Base-by-base conservation (phyloP, 225 moss, liverwort and hornwort species). In the Anthoceros angustus region DNA sequence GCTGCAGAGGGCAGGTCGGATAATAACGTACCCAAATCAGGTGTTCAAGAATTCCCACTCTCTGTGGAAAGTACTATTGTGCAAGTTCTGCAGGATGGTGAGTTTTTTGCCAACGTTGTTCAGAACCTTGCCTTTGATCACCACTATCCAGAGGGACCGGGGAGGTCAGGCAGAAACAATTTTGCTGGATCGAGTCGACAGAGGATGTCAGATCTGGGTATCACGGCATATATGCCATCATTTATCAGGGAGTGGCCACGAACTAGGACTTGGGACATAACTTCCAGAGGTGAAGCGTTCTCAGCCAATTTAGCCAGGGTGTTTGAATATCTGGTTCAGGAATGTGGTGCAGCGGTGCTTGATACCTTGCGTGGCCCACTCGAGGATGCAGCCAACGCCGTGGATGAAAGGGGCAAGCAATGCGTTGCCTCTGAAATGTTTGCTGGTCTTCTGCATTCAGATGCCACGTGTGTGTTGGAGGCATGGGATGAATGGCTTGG, bases 211-310 rank as follows among this genome's bases (percentile, higher is more conserved):
- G 98, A 99, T 71, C 67, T 99, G 5, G 98, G 87, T 46, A 73
- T 99, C 39, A 92, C 92, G 67, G 86, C 92, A 66, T 77, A 92
- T 24, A 82, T 99, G 67, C 92, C 98, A 67, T 84, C 92, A 46
- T 99, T 99, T 26, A 86, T 88, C 69, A 82, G 92, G 67, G 98
- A 99, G 72, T 99, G 98, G 98, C 98, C 98, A 40, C 81, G 89
- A 72, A 89, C 92, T 70, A 84, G 88, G 67, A 87, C 86, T 41
- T 99, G 98, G 98, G 89, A 99, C 75, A 71, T 75, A 39, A 71
- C 64, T 43, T 81, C 86, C 78, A 76, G 78, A 21, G 87, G 98
- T 15, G 98, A 92, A 77, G 92, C 89, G 15, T 99, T 99, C 75
- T 83, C 87, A 46, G 72, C 92, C 42, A 89, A 70, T 69, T 41